These are phyloP conservation scores for Termitomyces sp. DNA, from an alignment of 768 basidiomycete species.

Conservation along the genomic window DNA sequence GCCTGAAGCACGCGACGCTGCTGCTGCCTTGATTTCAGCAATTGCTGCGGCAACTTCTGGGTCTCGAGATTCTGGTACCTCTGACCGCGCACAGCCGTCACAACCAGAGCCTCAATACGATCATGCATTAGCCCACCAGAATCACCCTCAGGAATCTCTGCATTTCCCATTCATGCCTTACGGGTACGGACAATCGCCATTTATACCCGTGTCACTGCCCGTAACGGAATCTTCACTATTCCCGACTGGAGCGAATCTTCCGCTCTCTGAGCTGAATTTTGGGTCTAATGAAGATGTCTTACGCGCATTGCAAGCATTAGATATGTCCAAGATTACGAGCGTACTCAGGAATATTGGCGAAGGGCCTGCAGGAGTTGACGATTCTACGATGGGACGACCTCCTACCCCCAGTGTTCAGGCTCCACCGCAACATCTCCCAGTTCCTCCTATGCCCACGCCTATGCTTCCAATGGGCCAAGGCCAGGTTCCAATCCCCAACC, in stretches of 20 bases:
- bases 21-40: conserved; percentile 58
- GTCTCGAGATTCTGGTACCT: conserved; percentile 26
- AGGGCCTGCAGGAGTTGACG: conserved; percentile 39
- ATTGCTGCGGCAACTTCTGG: conserved; percentile 64
- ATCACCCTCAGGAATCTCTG: conserved; percentile 30
- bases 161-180: conserved; percentile 27
- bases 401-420: background rate
- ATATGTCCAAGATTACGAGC: conserved; percentile 65
- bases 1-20: conserved; percentile 41
- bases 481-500: conserved; percentile 1
- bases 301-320: conserved; percentile 68
- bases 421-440: background rate
- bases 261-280: conserved; percentile 36
- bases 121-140: conserved; percentile 24
- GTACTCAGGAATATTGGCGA: conserved; percentile 66
- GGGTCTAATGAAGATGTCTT: conserved; percentile 72
- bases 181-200: conserved; percentile 21
- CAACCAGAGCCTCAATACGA: conserved; percentile 22
- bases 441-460: conserved; percentile 15
- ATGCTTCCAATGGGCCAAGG: background rate
- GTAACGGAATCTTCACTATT: conserved; percentile 15
- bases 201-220: conserved; percentile 9
- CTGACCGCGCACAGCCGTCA: conserved; percentile 11
- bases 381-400: conserved; percentile 12
- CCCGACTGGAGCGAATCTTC: conserved; percentile 18